phyloP scores from a whole-genome alignment of 2,329 filamentous ascomycete species.

The Camillea tinctor region DNA sequence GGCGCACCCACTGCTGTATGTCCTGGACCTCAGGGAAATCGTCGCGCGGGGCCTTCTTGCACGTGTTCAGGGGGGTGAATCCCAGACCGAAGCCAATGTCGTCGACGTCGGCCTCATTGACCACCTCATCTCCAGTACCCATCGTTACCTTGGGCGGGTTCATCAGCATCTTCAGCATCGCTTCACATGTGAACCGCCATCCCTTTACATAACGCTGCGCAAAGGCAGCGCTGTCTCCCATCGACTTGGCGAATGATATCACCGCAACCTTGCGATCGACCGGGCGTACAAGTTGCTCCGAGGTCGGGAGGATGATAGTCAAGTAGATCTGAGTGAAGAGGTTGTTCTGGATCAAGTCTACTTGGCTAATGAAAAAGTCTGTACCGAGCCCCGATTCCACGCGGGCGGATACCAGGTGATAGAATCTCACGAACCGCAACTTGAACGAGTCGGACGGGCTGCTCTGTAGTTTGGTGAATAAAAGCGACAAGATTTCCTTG shows the following conservation, averaged over 20 bases:
- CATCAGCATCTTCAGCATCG: conserved; percentile 83
- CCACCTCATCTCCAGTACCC: conserved; percentile 69
- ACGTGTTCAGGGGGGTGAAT: conserved; percentile 91
- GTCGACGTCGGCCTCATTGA: conserved; percentile 87
- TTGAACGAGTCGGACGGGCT: conserved; percentile 74
- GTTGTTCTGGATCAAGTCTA: conserved; percentile 76
- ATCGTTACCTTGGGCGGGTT: conserved; percentile 73
- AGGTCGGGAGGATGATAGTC: conserved; percentile 81
- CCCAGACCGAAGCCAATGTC: conserved; percentile 93
- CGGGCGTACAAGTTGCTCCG: conserved; percentile 82
- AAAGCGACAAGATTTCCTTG: conserved; percentile 72
- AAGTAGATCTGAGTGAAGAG: conserved; percentile 86
- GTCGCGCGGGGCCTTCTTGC: conserved; percentile 71
- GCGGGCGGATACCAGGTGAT: conserved; percentile 82
- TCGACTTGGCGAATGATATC: conserved; percentile 87
- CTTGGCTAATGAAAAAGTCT: conserved; percentile 85
- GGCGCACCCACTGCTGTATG: conserved; percentile 80
- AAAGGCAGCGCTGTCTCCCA: conserved; percentile 83
- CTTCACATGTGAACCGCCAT: conserved; percentile 86
- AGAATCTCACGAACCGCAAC: conserved; percentile 87
- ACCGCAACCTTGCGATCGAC: conserved; percentile 92
- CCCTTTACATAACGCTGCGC: conserved; percentile 80
- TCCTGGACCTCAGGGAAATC: conserved; percentile 83
- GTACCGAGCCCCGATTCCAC: conserved; percentile 80
- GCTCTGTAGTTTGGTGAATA: conserved; percentile 75